A percentile compares a stretch with the other conserved stretches of the same genome.
These are phyloP conservation scores for Pyrus betulifolia DNA, from an alignment of 306 rosid genomes.

Conservation along the genomic window DNA sequence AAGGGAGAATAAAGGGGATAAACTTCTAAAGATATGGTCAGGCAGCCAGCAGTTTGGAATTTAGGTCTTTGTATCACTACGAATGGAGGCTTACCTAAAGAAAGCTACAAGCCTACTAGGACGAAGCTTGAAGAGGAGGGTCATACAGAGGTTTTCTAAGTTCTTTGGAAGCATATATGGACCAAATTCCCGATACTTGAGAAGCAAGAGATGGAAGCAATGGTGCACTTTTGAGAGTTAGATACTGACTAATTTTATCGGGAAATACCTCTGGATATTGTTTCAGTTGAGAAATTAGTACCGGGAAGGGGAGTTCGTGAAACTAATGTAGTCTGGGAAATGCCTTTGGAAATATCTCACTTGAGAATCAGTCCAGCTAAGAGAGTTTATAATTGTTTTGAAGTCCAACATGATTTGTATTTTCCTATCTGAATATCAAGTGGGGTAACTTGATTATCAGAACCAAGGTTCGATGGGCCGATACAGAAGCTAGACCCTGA, in stretches of 20 bases:
- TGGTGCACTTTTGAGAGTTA: neutral
- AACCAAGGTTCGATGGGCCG: neutral
- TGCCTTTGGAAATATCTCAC: neutral
- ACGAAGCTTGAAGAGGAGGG: neutral
- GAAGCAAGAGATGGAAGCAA: conserved; percentile 4
- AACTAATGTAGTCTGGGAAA: neutral
- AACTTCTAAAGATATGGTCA: neutral
- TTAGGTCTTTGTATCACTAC: neutral
- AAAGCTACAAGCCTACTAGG: neutral
- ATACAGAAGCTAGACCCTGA: neutral
- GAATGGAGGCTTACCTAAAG: conserved; percentile 1
- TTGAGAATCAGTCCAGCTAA: neutral
- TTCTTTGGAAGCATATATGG: neutral
- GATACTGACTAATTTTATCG: neutral
- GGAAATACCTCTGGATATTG: neutral
- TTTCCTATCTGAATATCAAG: neutral
- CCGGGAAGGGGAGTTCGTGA: neutral
- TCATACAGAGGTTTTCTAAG: neutral
- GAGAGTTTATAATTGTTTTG: neutral
- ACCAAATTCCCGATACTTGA: neutral
- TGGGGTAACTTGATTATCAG: neutral
- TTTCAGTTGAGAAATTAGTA: neutral
- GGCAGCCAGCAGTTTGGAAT: neutral
- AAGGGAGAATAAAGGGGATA: neutral
- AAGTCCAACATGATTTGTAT: neutral